Evolutionary conservation across 345 rosid genomes (phyloP).

Genomic region (Dimocarpus longan): DNA sequence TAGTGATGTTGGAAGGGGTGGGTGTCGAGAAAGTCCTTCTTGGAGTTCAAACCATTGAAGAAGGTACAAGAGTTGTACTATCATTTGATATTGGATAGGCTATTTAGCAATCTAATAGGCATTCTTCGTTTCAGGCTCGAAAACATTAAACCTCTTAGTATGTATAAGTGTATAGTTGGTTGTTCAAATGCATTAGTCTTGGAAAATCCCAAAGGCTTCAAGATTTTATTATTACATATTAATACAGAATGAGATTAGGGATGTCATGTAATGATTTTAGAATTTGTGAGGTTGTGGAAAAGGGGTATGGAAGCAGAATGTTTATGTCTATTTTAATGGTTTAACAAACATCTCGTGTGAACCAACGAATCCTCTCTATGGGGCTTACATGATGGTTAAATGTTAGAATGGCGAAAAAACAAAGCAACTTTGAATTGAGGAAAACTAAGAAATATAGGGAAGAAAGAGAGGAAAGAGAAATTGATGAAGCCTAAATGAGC

Average conservation of each 20-base stretch:
- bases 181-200: background rate
- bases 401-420: background rate
- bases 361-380: background rate
- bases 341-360: background rate
- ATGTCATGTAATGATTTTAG: background rate
- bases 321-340: background rate
- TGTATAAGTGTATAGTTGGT: background rate
- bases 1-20: constrained; percentile 62
- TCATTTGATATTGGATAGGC: background rate
- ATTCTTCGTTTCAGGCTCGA: background rate
- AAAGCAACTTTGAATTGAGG: background rate
- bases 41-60: constrained; percentile 55
- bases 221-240: background rate
- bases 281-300: background rate
- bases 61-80: constrained; percentile 42
- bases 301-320: background rate
- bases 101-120: background rate
- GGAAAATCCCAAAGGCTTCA: background rate
- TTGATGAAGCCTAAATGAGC: background rate
- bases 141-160: background rate
- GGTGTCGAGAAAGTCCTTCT: constrained; percentile 64
- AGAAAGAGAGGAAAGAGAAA: background rate
- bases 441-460: constrained; percentile 1
- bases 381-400: background rate
- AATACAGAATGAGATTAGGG: background rate